phyloP scores from a whole-genome alignment of 2,329 filamentous ascomycete genomes.

The Seiridium unicorne region DNA sequence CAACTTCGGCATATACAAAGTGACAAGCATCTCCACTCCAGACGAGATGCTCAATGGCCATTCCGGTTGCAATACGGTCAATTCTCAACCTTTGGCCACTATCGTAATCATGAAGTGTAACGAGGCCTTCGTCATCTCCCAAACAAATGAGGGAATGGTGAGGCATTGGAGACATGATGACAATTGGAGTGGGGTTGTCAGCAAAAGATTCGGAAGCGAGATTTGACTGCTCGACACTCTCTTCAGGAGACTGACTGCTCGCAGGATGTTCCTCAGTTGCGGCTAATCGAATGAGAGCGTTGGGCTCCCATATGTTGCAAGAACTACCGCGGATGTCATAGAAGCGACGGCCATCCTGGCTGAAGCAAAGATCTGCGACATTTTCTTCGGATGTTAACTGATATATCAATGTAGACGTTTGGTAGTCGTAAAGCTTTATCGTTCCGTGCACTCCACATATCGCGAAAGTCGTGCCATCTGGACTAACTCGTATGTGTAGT shows the following conservation, averaged over 20 bases:
- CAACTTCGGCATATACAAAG: slow-evolving; percentile 4
- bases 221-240: background rate
- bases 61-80: background rate
- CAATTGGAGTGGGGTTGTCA: background rate
- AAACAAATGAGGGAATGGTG: background rate
- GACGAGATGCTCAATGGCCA: slow-evolving; percentile 2
- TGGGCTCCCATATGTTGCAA: slow-evolving; percentile 22
- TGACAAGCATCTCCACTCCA: background rate
- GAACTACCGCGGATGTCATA: slow-evolving; percentile 16
- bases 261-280: background rate
- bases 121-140: slow-evolving; percentile 1
- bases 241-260: background rate
- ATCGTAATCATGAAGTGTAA: slow-evolving; percentile 2
- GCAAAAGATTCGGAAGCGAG: background rate
- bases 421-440: slow-evolving; percentile 16
- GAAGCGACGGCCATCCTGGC: slow-evolving; percentile 16
- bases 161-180: background rate
- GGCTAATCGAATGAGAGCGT: slow-evolving; percentile 12
- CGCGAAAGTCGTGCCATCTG: slow-evolving; percentile 16
- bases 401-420: slow-evolving; percentile 16
- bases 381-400: slow-evolving; percentile 14
- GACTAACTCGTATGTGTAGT: slow-evolving; percentile 9
- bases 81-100: background rate
- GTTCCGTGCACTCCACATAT: slow-evolving; percentile 14
- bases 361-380: slow-evolving; percentile 16